Evolutionary conservation across 2,329 filamentous ascomycete species (phyloP).

Genomic region (Coniochaeta sp.): DNA sequence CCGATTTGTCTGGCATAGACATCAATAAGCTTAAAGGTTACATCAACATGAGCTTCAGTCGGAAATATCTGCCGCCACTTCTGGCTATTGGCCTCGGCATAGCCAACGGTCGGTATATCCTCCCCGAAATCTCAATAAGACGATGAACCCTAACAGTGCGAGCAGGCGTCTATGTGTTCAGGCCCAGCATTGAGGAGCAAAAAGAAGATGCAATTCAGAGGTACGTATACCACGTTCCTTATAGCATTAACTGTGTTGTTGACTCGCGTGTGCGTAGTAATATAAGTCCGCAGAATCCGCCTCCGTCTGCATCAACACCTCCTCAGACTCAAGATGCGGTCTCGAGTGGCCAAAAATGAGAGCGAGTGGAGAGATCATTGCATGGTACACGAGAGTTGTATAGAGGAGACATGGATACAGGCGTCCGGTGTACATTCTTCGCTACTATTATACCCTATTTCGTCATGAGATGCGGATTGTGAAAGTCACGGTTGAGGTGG

Average conservation of each 20-base stretch:
- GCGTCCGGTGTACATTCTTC: no score
- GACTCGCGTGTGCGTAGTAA: background rate
- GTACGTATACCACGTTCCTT: background rate
- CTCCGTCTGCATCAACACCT: background rate
- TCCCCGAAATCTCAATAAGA: background rate
- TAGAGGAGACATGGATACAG: no score
- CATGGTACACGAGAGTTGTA: no score
- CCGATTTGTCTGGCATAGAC: background rate
- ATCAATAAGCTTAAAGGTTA: background rate
- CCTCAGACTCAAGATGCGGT: background rate
- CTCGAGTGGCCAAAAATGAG: background rate
- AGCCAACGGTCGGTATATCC: background rate
- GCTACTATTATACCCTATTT: no score
- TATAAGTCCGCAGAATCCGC: background rate
- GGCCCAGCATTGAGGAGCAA: background rate
- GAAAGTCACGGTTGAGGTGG: no score
- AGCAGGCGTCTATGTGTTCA: conserved; percentile 1
- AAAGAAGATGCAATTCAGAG: background rate
- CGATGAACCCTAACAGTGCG: background rate
- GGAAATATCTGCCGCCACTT: background rate
- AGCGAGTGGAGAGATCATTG: background rate
- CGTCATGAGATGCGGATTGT: no score
- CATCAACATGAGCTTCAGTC: background rate
- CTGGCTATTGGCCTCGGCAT: background rate
- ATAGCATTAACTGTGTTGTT: background rate